Evolutionary conservation across 129 eudicot genomes (phyloP).

Genomic region (Flaveria ramosissima): DNA sequence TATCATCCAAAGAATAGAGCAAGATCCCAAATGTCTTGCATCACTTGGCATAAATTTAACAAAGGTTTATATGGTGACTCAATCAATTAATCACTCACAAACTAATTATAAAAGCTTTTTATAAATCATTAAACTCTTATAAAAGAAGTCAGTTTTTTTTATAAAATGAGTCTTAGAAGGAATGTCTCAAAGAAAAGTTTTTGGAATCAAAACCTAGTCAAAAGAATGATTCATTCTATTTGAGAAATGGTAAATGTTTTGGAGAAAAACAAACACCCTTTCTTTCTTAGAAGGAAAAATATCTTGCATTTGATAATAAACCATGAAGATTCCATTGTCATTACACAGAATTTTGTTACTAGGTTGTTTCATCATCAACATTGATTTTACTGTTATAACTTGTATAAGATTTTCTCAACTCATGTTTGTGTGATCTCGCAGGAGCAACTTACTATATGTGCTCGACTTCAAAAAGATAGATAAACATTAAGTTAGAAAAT

Average conservation of each 20-base stretch:
- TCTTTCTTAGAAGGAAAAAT: no score
- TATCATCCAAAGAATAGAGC: no score
- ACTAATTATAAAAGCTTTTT: no score
- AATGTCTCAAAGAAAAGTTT: no score
- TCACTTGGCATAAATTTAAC: no score
- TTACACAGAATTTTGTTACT: constrained; percentile 90
- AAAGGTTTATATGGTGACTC: no score
- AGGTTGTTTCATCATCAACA: constrained; percentile 42
- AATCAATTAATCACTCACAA: no score
- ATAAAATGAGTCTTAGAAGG: background rate
- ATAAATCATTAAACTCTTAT: background rate
- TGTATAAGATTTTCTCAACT: no score
- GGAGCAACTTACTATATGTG: background rate
- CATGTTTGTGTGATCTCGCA: no score
- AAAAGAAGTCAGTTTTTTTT: background rate
- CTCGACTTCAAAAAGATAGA: background rate
- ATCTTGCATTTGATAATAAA: constrained; percentile 83
- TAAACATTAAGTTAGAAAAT: background rate
- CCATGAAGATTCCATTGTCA: constrained; percentile 85
- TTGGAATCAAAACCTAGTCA: no score
- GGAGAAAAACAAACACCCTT: no score
- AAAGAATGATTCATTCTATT: constrained; percentile 58
- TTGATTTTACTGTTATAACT: no score
- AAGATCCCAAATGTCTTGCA: background rate
- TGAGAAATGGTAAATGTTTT: background rate